phyloP scores from a whole-genome alignment of 192 early-diverging fungal species.

The Dissophora ornata region DNA sequence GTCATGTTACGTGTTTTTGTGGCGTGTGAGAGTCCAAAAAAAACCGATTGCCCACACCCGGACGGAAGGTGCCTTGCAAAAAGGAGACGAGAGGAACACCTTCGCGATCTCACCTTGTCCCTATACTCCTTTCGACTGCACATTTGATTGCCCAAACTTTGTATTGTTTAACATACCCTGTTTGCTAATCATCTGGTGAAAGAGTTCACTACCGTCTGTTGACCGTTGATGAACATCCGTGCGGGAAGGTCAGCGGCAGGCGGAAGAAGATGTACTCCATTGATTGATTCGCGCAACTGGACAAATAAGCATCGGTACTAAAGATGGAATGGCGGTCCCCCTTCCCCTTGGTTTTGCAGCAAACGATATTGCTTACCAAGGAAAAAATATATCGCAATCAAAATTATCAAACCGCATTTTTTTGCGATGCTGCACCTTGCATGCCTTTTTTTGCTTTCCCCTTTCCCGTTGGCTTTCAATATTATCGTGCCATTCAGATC shows the following conservation, averaged over 20 bases:
- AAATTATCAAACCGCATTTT: not conserved
- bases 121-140: not conserved
- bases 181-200: not conserved
- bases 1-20: conserved; percentile 1
- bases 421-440: not conserved
- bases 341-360: not conserved
- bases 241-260: not conserved
- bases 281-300: not conserved
- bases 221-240: not conserved
- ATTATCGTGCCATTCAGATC: too few species aligned
- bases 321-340: too few species aligned
- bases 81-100: too few species aligned
- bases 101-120: too few species aligned
- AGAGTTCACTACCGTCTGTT: too few species aligned
- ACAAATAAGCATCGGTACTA: too few species aligned
- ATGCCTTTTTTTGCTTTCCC: not conserved
- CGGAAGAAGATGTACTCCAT: not conserved
- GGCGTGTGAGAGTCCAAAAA: too few species aligned
- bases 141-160: too few species aligned
- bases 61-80: too few species aligned
- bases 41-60: too few species aligned
- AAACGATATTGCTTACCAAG: conserved; percentile 9
- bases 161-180: not conserved
- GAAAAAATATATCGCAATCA: conserved; percentile 5
- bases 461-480: not conserved